A percentile compares a stretch with the other conserved stretches of the same genome.
Conservation (phyloP, 2,329 filamentous ascomycete species). For the Coniella vitis region DNA sequence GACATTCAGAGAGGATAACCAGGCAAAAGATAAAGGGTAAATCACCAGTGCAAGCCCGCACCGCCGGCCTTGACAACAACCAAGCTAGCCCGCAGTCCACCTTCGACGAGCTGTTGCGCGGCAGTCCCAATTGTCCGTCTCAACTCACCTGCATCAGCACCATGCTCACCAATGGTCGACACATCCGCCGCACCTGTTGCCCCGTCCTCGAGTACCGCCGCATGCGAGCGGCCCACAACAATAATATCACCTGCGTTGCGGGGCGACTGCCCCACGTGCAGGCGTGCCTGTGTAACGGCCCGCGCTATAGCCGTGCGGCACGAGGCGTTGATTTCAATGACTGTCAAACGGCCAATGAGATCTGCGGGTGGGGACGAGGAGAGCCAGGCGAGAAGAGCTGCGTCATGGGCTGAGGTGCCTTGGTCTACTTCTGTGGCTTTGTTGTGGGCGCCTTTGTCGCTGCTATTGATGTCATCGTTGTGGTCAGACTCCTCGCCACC, state of each 20-base stretch:
- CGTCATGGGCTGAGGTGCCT: slow-evolving; percentile 29
- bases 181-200: not conserved
- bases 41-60: slow-evolving; percentile 4
- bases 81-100: slow-evolving; percentile 52
- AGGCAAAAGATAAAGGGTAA: not conserved
- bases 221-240: slow-evolving; percentile 53
- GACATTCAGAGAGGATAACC: too few species aligned
- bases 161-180: not conserved
- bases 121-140: slow-evolving; percentile 51
- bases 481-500: slow-evolving; percentile 19
- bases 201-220: slow-evolving; percentile 21
- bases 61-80: slow-evolving; percentile 22
- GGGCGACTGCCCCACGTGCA: slow-evolving; percentile 52
- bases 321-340: slow-evolving; percentile 42
- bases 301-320: slow-evolving; percentile 33
- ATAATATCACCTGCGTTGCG: slow-evolving; percentile 66
- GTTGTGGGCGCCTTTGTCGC: slow-evolving; percentile 18
- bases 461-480: slow-evolving; percentile 15
- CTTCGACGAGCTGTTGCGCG: slow-evolving; percentile 52
- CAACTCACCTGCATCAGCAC: slow-evolving; percentile 30
- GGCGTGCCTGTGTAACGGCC: slow-evolving; percentile 46
- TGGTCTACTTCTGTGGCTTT: slow-evolving; percentile 14
- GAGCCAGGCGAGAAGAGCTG: slow-evolving; percentile 28
- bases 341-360: slow-evolving; percentile 32
- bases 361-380: slow-evolving; percentile 28